Evolutionary conservation across 768 basidiomycete species (phyloP).

Genomic region (Hortiboletus campestris): DNA sequence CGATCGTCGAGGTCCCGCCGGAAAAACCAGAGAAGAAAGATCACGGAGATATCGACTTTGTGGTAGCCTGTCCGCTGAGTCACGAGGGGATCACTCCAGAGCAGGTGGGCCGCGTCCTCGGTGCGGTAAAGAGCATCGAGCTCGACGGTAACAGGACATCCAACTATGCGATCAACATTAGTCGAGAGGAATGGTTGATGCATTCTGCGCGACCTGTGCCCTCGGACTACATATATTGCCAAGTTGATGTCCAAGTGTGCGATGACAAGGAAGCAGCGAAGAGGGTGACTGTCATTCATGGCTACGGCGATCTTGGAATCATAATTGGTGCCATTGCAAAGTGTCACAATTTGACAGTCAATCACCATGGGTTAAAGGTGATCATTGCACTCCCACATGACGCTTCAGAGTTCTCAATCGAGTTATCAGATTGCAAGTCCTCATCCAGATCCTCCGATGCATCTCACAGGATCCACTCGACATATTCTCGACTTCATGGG

Average conservation of each 20-base stretch:
- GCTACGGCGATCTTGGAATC: conserved; percentile 73
- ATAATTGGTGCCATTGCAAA: conserved; percentile 58
- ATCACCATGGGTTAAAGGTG: conserved; percentile 60
- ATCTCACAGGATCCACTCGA: conserved; percentile 49
- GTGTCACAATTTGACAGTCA: conserved; percentile 49
- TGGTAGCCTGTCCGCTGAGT: conserved; percentile 48
- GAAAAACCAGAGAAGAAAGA: conserved; percentile 67
- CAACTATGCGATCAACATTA: conserved; percentile 57
- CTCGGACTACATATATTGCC: conserved; percentile 27
- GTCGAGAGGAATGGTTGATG: conserved; percentile 38
- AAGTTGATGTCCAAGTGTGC: conserved; percentile 69
- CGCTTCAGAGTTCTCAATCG: conserved; percentile 12
- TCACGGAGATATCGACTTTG: conserved; percentile 69
- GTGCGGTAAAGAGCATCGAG: conserved; percentile 46
- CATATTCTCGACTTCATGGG: conserved; percentile 57
- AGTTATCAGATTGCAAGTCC: conserved; percentile 28
- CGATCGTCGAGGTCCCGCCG: conserved; percentile 49
- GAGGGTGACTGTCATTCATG: conserved; percentile 52
- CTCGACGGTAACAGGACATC: conserved; percentile 55
- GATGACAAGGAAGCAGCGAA: conserved; percentile 48
- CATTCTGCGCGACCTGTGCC: conserved; percentile 4
- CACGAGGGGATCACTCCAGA: conserved; percentile 32
- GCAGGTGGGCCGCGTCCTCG: conserved; percentile 40
- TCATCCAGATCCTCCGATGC: conserved; percentile 38
- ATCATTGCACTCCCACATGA: neutral